Conservation (phyloP, 2,329 filamentous ascomycete species). For the Calonectria pseudoturangicola region DNA sequence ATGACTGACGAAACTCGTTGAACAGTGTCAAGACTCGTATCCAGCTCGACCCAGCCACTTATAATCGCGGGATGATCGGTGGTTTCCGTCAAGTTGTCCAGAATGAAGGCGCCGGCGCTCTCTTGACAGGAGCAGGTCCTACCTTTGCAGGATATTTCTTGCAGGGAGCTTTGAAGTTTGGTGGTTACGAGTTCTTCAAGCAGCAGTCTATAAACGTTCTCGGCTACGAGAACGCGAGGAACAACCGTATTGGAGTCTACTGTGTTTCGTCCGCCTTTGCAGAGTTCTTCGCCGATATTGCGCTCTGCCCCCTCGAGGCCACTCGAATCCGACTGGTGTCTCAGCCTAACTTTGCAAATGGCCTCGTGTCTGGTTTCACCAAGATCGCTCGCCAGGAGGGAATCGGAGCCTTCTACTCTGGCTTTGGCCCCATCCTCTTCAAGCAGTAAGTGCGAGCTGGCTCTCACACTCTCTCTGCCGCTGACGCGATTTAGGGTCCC, state of each 20-base stretch:
- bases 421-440: constrained; percentile 13
- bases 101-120: constrained; percentile 5
- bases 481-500: constrained; percentile 4
- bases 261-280: constrained; percentile 80
- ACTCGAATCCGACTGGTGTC: constrained; percentile 96
- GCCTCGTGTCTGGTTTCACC: constrained; percentile 1
- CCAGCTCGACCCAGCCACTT: constrained; percentile 7
- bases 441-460: not conserved
- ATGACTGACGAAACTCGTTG: not conserved
- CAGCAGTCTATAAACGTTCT: constrained; percentile 7
- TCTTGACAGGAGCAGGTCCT: constrained; percentile 14
- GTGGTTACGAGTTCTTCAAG: constrained; percentile 18
- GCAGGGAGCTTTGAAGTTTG: constrained; percentile 16
- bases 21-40: constrained; percentile 14
- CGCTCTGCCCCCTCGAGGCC: constrained; percentile 93
- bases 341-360: constrained; percentile 72
- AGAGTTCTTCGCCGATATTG: constrained; percentile 84
- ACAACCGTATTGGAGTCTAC: constrained; percentile 76
- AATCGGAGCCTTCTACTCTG: constrained; percentile 14
- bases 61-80: constrained; percentile 15
- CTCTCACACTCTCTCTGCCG: too few relatives aligned
- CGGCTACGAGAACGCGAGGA: constrained; percentile 9
- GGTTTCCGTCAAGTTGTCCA: constrained; percentile 11
- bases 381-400: constrained; percentile 16
- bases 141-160: not conserved